Evolutionary conservation across 495 filamentous ascomycete genomes (phyloP).

Genomic region (Penicillium argentinense): DNA sequence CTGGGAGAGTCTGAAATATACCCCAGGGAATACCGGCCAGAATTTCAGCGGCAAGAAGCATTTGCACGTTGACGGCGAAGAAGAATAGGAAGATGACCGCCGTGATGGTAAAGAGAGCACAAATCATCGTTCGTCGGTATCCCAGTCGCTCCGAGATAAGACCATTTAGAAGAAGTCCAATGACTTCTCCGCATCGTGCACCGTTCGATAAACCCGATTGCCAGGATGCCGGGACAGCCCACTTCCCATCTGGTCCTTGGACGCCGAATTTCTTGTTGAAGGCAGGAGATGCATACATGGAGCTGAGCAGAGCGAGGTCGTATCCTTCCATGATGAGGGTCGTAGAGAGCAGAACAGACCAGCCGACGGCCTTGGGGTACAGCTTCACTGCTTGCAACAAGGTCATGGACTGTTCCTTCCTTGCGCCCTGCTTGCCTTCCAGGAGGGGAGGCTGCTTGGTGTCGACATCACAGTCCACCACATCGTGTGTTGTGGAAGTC

Average conservation of each 20-base stretch:
- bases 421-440: constrained; percentile 13
- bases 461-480: background rate
- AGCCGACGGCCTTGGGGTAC: constrained; percentile 45
- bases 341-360: constrained; percentile 45
- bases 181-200: constrained; percentile 57
- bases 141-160: constrained; percentile 64
- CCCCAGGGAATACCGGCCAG: constrained; percentile 74
- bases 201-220: constrained; percentile 67
- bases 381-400: constrained; percentile 27
- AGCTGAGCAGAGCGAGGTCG: constrained; percentile 43
- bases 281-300: constrained; percentile 32
- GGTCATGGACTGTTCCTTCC: constrained; percentile 27
- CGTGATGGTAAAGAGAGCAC: constrained; percentile 53
- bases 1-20: constrained; percentile 68
- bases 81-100: constrained; percentile 68
- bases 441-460: constrained; percentile 2
- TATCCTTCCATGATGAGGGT: constrained; percentile 54
- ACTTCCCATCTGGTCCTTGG: constrained; percentile 28
- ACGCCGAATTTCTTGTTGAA: constrained; percentile 42
- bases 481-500: background rate
- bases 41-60: constrained; percentile 65
- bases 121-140: constrained; percentile 62
- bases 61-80: constrained; percentile 60
- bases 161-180: constrained; percentile 68
- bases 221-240: constrained; percentile 53